phyloP scores from a whole-genome alignment of 1,284 basidiomycete genomes.

The Waitea zeae region DNA sequence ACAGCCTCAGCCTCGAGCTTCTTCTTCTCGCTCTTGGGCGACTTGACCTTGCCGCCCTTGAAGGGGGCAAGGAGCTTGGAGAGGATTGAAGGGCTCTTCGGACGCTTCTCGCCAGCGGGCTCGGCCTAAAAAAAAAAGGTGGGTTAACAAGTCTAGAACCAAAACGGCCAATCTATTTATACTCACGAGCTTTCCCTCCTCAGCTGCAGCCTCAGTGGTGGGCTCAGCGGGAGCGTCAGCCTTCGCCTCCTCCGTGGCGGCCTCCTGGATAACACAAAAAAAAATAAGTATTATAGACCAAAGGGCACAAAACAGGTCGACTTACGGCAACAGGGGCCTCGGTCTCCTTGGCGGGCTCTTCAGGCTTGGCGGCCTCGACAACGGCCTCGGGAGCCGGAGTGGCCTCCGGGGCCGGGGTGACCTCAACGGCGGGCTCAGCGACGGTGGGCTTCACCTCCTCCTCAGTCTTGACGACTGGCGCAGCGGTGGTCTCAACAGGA shows the following conservation, averaged over 20 bases:
- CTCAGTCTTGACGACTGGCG: slow-evolving; percentile 13
- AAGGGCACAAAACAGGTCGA: slow-evolving; percentile 6
- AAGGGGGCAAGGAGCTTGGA: slow-evolving; percentile 58
- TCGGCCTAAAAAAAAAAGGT: slow-evolving; percentile 4
- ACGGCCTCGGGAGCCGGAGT: slow-evolving; percentile 18
- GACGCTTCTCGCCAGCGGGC: slow-evolving; percentile 35
- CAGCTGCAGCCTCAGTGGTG: slow-evolving; percentile 6
- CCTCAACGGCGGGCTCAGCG: background rate
- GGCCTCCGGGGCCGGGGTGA: slow-evolving; percentile 10
- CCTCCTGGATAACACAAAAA: slow-evolving; percentile 19
- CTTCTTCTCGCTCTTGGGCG: slow-evolving; percentile 29
- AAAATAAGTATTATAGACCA: slow-evolving; percentile 3
- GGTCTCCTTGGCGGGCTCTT: slow-evolving; percentile 14
- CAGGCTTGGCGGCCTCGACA: slow-evolving; percentile 15
- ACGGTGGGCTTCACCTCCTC: slow-evolving; percentile 36
- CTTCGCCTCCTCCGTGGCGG: slow-evolving; percentile 26
- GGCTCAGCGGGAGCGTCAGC: slow-evolving; percentile 15
- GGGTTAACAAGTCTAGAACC: slow-evolving; percentile 1
- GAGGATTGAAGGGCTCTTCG: slow-evolving; percentile 61
- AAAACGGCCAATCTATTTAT: too few relatives aligned
- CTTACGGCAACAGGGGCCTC: slow-evolving; percentile 15
- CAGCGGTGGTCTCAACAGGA: slow-evolving; percentile 28
- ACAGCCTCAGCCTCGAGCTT: slow-evolving; percentile 48
- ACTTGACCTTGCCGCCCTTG: slow-evolving; percentile 35
- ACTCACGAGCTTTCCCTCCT: slow-evolving; percentile 44